phyloP scores from a whole-genome alignment of 23 red algal species.

The Cyanidioschyzon merolae region DNA sequence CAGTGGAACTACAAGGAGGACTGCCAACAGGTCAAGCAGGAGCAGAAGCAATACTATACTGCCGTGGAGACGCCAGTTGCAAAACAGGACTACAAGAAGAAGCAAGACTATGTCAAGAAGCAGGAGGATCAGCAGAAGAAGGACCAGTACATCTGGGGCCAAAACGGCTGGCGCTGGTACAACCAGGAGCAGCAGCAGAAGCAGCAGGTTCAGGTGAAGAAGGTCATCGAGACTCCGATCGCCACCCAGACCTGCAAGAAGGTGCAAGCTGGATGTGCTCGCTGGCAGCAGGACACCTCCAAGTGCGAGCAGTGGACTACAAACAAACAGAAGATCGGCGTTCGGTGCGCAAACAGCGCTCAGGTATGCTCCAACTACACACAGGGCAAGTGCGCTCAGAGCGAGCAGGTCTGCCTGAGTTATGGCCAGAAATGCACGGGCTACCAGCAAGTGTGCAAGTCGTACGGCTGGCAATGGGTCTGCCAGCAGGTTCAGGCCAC shows the following conservation, averaged over 20 bases:
- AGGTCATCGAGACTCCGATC: background rate
- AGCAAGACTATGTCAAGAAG: background rate
- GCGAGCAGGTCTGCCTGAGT: background rate
- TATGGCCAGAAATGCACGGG: constrained; percentile 14
- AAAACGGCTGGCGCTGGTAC: background rate
- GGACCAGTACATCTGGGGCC: background rate
- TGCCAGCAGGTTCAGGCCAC: constrained; percentile 1
- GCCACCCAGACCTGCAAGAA: background rate
- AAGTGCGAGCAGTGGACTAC: background rate
- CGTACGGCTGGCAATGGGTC: background rate
- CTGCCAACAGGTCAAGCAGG: constrained; percentile 6
- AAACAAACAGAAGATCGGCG: constrained; percentile 5
- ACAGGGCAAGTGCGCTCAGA: constrained; percentile 3
- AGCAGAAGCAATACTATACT: background rate
- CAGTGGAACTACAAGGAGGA: constrained; percentile 17
- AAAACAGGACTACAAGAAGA: background rate
- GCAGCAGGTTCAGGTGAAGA: background rate
- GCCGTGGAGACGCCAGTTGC: background rate
- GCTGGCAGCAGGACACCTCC: background rate
- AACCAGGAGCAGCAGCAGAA: background rate
- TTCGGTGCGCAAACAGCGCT: background rate
- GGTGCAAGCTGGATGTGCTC: background rate
- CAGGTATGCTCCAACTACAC: constrained; percentile 4
- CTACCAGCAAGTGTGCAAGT: constrained; percentile 5
- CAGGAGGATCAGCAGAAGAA: constrained; percentile 11